Base-by-base conservation (phyloP, 2,329 filamentous ascomycete species). In the Hymenoscyphus scutula region DNA sequence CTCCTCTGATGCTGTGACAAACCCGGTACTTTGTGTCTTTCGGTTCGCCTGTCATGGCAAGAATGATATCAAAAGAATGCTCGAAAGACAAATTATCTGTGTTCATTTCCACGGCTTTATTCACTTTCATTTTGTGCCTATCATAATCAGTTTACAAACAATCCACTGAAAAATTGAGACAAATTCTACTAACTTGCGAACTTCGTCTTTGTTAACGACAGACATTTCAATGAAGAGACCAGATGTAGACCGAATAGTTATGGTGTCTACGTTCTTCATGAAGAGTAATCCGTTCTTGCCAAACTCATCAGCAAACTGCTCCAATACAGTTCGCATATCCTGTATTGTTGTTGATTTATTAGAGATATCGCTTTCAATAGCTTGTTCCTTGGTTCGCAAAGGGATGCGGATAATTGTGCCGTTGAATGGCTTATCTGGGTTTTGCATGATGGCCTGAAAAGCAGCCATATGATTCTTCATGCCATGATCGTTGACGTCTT, bases 391-490 rank as follows among this genome's bases (percentile, higher is more conserved):
- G 17, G 70, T 74, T 8, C 75, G 72, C 5, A 76, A 58, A 5
- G 74, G 75, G 19, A 76, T 69, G 8, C 74, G 73, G 32, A 76
- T 75, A 6, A 75, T 66, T 3, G 75, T 76, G 15, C 73, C 74
- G 10, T 72, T 59, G 10, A 73, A 63, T 2, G 34, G 51, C 11
- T 66, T 41, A 13, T 67, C 59, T n/a, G 62, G 53, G 17, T 68
- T 41, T 2, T 65, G n/a, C 15, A 71, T 53, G 30, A 74, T 54
- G n/a, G 60, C 60, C 19, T 62, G 58, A 56, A 73, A 76, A n/a
- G 71, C 69, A n/a, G 61, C 59, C 64, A 76, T 65, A 7, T 75
- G 73, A 25, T 71, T 73, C 27, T 66, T 58, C 23, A 76, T 73
- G 30, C 65, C 67, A 8, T 30, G 30, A 19, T 67, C 64, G 3